Evolutionary conservation across 208 protist species (phyloP), one percentile per base, ranked within the genome.

Genomic region (Leishmania lainsoni): DNA sequence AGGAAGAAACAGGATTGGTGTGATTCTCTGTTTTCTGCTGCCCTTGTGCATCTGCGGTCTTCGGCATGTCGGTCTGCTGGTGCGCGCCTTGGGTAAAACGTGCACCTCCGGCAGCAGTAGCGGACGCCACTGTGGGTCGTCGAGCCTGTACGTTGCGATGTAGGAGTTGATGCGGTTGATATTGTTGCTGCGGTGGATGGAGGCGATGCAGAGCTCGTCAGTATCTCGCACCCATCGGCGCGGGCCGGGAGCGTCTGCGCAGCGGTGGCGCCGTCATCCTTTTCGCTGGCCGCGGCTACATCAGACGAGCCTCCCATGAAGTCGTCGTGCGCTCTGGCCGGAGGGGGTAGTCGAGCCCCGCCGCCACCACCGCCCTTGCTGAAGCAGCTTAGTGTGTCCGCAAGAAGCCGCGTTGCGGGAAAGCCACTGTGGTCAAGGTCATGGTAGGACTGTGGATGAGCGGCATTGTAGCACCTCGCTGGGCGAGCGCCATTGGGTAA

Each of bases 131-230:
- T 96, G 91, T 35, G 92, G 93, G 76, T 97, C 92, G 63, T 91
- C 83, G 75, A 96, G 92, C 83, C 96, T 97, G 85, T 97, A 97
- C n/a, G 91, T 95, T 16, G 90, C 93, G 17, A 96, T 81, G 83
- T 96, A 97, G 45, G 85, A 87, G 85, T 94, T 95, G 48, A 97
- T 89, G 45, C 80, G 81, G 78, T 94, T 95, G 35, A 96, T 87
- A 84, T 93, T 93, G 72, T 84, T 93, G 84, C 91, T 94, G 42
- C 94, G 93, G 32, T 79, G 92, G 12, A 96, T 81, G 9, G 86
- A 85, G 16, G 90, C 89, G 58, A 97, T 89, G 83, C 94, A 97
- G 49, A 96, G 85, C 83, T 97, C 94, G 35, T 95, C 90, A 3
- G 91, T 85, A n/a, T 93, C 87, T n/a, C 94, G 87, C 51, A 96